Percentiles rank a stretch among this genome's conserved stretches.
Conservation (phyloP, 2,329 filamentous ascomycete genomes). For the Colletotrichum euphorbiae region DNA sequence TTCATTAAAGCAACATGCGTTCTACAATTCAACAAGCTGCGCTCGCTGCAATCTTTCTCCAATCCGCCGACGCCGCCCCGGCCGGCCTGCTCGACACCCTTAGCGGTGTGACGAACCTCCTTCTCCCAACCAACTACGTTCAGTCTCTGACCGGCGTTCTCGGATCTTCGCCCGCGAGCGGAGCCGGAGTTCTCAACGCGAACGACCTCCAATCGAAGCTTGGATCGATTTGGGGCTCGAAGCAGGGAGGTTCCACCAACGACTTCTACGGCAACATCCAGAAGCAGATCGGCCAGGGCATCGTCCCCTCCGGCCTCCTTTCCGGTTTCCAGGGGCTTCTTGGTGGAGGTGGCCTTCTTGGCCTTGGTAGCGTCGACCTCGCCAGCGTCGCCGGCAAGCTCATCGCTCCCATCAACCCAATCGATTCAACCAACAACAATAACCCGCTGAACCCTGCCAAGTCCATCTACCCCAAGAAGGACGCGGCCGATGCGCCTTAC, state of each 20-base stretch:
- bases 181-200: background rate
- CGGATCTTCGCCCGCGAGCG: background rate
- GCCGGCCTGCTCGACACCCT: constrained; percentile 25
- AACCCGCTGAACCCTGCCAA: constrained; percentile 25
- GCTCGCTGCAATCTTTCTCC: background rate
- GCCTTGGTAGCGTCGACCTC: constrained; percentile 10
- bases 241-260: constrained; percentile 3
- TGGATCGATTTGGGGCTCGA: constrained; percentile 25
- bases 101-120: background rate
- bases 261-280: constrained; percentile 31
- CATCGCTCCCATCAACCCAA: constrained; percentile 2
- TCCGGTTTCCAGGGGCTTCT: constrained; percentile 27
- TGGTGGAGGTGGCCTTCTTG: constrained; percentile 8
- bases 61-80: constrained; percentile 14
- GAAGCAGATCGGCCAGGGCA: constrained; percentile 18
- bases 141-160: constrained; percentile 8
- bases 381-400: constrained; percentile 16
- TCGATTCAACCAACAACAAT: constrained; percentile 27
- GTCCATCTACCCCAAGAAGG: constrained; percentile 51
- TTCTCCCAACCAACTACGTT: constrained; percentile 26
- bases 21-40: background rate
- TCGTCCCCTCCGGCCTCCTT: constrained; percentile 16
- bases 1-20: background rate
- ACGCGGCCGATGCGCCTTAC: constrained; percentile 59
- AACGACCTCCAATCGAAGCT: constrained; percentile 27